A percentile compares a stretch with the other conserved stretches of the same genome.
Conservation (phyloP, 257 asterid species). For the Solanum chaucha region DNA sequence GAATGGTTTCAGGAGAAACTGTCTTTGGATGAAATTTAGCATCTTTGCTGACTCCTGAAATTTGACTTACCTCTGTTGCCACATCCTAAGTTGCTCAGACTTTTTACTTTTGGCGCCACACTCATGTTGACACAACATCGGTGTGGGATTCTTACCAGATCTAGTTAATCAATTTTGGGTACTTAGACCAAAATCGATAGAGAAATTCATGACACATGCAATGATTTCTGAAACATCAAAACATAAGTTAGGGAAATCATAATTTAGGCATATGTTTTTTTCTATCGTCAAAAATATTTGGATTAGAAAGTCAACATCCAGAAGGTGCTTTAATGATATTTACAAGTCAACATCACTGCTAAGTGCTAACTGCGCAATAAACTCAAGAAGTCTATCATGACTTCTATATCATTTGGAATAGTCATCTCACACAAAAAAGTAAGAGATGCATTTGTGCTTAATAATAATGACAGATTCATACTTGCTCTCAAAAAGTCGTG, state of each 20-base stretch:
- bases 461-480: neutral
- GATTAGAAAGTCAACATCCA: neutral
- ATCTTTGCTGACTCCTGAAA: neutral
- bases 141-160: neutral
- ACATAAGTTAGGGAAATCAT: neutral
- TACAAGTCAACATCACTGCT: neutral
- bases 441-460: neutral
- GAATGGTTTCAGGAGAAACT: neutral
- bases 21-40: neutral
- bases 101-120: neutral
- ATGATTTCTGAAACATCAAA: neutral
- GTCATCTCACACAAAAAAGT: neutral
- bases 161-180: neutral
- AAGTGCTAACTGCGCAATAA: neutral
- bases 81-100: neutral
- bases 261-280: neutral
- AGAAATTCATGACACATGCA: neutral
- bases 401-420: neutral
- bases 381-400: neutral
- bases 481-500: neutral
- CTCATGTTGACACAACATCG: neutral
- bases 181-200: neutral
- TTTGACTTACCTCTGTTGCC: neutral
- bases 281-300: neutral
- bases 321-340: neutral